Base-by-base conservation (phyloP, 805 yeast genomes). In the Kockiozyma suomiensis region DNA sequence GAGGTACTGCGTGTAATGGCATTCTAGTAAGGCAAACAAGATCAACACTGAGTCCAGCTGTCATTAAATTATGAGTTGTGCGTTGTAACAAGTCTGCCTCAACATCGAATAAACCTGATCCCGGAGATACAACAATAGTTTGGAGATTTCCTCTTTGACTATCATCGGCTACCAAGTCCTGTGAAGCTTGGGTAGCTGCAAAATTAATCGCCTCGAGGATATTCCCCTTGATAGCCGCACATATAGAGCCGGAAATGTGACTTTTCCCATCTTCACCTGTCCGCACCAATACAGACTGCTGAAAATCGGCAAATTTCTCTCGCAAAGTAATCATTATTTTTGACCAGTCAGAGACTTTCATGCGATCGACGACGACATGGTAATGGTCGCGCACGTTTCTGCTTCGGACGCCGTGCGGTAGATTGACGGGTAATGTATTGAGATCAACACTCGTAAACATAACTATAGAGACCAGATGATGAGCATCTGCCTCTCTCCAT, bases 321-420 rank as follows among this genome's bases (percentile, higher is more conserved):
- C 97, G 76, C 55, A 94, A 76, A 0, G 88, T 85, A 23, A 89
- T 88, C 97, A 94, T 91, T 58, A 94, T 92, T 64, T 87, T 87
- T 56, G 84, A 87, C 99, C 99, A 94, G 61, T 88, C 85, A 28
- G 86, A 81, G 48, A 91, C 88, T 68, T 86, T 89, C 19, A 90
- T 96, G 72, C 93, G 96, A 71, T 94, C 98, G 1, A 93, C 97
- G 1, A 93, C 99, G 28, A 94, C 96, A 51, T 97, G 78, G 72
- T 87, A 94, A 71, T 85, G 92, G 73, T 94, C 97, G 59, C 82
- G 79, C 3, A 91, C 80, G 42, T 85, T 82, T 46, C 80, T 76
- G 7, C 88, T 83, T 56, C 86, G 76, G 67, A 88, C 93, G 0
- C 97, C 96, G 17, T 83, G 84, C 41, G 82, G 82, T 28, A 87